Evolutionary conservation across 2,329 filamentous ascomycete genomes (phyloP).

Genomic region (Cercospora berteroae): DNA sequence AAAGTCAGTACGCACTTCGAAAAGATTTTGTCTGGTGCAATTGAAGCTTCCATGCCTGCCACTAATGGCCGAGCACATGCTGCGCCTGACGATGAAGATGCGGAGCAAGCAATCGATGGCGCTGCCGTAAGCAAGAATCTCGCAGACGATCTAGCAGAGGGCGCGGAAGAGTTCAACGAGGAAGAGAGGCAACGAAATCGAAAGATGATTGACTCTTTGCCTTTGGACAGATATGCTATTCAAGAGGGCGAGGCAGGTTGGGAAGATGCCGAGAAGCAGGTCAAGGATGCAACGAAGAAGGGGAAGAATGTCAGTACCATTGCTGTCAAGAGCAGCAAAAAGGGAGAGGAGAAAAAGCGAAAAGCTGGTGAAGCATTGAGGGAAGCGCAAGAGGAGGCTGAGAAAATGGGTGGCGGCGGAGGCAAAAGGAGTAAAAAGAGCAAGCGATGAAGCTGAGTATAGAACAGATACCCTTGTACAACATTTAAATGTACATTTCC

Average conservation of each 20-base stretch:
- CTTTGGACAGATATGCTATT: slow-evolving; percentile 74
- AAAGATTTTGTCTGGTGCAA: slow-evolving; percentile 69
- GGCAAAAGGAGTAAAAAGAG: slow-evolving; percentile 37
- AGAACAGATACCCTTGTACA: slow-evolving; percentile 1
- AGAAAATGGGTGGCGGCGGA: slow-evolving; percentile 25
- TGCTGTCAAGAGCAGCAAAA: slow-evolving; percentile 55
- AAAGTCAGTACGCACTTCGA: slow-evolving; percentile 82
- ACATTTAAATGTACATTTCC: neutral
- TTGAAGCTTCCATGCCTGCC: slow-evolving; percentile 48
- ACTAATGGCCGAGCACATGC: slow-evolving; percentile 35
- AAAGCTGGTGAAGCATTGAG: slow-evolving; percentile 40
- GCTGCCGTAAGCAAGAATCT: slow-evolving; percentile 57
- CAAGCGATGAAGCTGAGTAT: slow-evolving; percentile 7
- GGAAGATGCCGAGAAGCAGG: slow-evolving; percentile 70
- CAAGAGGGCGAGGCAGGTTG: slow-evolving; percentile 52
- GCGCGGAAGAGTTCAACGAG: slow-evolving; percentile 66
- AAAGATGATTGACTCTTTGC: slow-evolving; percentile 84
- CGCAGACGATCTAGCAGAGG: slow-evolving; percentile 81
- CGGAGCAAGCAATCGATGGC: slow-evolving; percentile 47
- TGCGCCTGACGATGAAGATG: slow-evolving; percentile 26
- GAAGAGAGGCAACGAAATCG: slow-evolving; percentile 76
- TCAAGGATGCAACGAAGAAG: slow-evolving; percentile 51
- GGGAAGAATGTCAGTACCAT: slow-evolving; percentile 60
- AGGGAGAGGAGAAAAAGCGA: slow-evolving; percentile 33
- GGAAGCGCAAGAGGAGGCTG: slow-evolving; percentile 39